Percentiles rank a stretch among this genome's conserved stretches.
phyloP scores from a whole-genome alignment of 495 filamentous ascomycete species.

The Lindgomyces ingoldianus region DNA sequence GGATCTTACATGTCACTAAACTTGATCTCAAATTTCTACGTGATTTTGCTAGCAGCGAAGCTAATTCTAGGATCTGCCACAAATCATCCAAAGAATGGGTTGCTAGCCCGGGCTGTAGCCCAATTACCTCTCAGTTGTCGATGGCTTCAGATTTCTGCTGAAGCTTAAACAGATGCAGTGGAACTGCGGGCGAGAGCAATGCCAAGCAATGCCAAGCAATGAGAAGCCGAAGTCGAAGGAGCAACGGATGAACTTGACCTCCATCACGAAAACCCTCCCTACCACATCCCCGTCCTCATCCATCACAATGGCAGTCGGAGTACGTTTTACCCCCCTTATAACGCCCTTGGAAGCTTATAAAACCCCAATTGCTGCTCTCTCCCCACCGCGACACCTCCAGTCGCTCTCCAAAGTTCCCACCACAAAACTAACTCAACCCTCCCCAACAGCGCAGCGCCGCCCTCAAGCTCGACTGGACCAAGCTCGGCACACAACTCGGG shows the following conservation, averaged over 20 bases:
- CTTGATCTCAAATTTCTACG: not conserved
- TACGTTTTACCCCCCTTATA: slow-evolving; percentile 57
- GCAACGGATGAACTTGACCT: slow-evolving; percentile 24
- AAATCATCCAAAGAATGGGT: slow-evolving; percentile 11
- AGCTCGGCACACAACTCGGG: slow-evolving; percentile 86
- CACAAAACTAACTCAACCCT: slow-evolving; percentile 34
- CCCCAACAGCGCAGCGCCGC: slow-evolving; percentile 85
- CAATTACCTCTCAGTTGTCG: too few species aligned
- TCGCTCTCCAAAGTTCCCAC: slow-evolving; percentile 1
- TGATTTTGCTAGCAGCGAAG: too few species aligned
- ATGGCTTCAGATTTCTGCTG: too few species aligned
- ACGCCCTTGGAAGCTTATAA: slow-evolving; percentile 17
- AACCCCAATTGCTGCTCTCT: slow-evolving; percentile 20
- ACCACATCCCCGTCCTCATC: slow-evolving; percentile 42
- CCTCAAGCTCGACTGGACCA: slow-evolving; percentile 98
- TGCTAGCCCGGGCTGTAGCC: too few species aligned
- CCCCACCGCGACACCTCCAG: not conserved
- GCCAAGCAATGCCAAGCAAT: slow-evolving; percentile 23
- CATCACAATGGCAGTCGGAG: slow-evolving; percentile 82
- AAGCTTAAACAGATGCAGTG: too few species aligned
- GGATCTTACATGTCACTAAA: not conserved
- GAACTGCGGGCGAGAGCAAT: not conserved
- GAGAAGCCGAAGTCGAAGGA: not conserved
- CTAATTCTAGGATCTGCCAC: too few species aligned
- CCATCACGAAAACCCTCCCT: slow-evolving; percentile 25